Conservation (phyloP, 176 grass and related monocot species). For the Avena atlantica region DNA sequence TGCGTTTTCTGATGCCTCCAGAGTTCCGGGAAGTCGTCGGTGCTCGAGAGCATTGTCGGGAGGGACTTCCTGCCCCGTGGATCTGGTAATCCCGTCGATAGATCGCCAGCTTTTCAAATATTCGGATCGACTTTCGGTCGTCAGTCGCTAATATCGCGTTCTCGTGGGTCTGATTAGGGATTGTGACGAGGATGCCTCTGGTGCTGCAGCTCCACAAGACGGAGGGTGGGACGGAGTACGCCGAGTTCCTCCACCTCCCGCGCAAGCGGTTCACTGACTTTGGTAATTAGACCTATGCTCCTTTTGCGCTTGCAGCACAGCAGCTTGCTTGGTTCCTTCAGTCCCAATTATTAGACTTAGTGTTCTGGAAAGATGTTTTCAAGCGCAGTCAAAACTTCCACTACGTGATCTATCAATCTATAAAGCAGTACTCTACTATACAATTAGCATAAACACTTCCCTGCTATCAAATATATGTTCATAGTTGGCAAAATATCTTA, state of each 20-base stretch:
- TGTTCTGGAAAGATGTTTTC: neutral
- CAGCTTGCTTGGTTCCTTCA: conserved; percentile 22
- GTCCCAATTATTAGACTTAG: neutral
- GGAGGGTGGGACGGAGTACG: conserved; percentile 80
- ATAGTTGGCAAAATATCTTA: neutral
- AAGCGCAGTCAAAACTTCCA: neutral
- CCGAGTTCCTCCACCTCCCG: conserved; percentile 89
- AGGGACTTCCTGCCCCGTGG: conserved; percentile 99
- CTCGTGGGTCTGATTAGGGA: conserved; percentile 59
- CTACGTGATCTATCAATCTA: neutral
- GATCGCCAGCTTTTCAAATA: conserved; percentile 21
- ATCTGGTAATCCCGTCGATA: conserved; percentile 83
- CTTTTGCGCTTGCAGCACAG: neutral
- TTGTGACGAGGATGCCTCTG: conserved; percentile 93
- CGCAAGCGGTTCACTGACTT: conserved; percentile 86
- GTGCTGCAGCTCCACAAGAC: conserved; percentile 99
- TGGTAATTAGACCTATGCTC: conserved; percentile 50
- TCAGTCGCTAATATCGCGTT: neutral
- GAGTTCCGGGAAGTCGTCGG: conserved; percentile 99
- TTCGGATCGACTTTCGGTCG: conserved; percentile 11
- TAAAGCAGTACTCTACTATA: neutral
- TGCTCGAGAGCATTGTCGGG: conserved; percentile 98
- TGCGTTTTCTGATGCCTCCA: conserved; percentile 44
- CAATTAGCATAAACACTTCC: neutral
- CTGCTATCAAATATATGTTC: neutral